Evolutionary conservation across 345 rosid genomes (phyloP).

Genomic region (Rhizophora apiculata): DNA sequence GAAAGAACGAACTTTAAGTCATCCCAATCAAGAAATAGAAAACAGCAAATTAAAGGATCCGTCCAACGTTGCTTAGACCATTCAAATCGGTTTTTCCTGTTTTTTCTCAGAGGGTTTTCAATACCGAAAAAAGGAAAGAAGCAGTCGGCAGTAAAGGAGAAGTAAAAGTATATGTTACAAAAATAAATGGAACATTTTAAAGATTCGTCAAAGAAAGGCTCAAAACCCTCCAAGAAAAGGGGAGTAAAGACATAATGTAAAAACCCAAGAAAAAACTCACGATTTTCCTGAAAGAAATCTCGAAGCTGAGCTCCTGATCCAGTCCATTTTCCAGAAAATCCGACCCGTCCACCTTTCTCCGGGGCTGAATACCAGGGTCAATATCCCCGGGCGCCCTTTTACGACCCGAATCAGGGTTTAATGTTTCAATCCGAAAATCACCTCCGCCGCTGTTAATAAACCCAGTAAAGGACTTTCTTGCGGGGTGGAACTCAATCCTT

Average conservation of each 20-base stretch:
- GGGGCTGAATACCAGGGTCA: conserved; percentile 7
- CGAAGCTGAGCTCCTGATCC: conserved; percentile 68
- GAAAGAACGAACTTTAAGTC: too few species aligned
- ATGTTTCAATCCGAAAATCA: conserved; percentile 71
- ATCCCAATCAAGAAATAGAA: too few species aligned
- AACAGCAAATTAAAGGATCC: too few species aligned
- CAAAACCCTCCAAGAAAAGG: too few species aligned
- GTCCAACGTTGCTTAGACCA: too few species aligned
- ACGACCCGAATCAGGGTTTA: conserved; percentile 44
- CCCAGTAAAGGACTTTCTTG: conserved; percentile 51
- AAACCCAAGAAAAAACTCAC: conserved; percentile 40
- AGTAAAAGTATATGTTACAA: background rate
- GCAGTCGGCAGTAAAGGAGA: background rate
- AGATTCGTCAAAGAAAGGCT: too few species aligned
- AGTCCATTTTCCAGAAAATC: conserved; percentile 51
- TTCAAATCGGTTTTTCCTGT: too few species aligned
- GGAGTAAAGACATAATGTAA: background rate
- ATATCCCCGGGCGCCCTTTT: conserved; percentile 19
- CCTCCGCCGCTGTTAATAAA: conserved; percentile 27
- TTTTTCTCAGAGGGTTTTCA: too few species aligned
- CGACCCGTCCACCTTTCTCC: conserved; percentile 44
- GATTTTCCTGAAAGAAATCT: conserved; percentile 61
- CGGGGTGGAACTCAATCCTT: conserved; percentile 63
- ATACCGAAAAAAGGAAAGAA: background rate
- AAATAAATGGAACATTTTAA: too few species aligned